These are phyloP conservation scores for Saccharomycopsis hybrid DNA, from an alignment of 1,139 yeast genomes.

Conservation along the genomic window DNA sequence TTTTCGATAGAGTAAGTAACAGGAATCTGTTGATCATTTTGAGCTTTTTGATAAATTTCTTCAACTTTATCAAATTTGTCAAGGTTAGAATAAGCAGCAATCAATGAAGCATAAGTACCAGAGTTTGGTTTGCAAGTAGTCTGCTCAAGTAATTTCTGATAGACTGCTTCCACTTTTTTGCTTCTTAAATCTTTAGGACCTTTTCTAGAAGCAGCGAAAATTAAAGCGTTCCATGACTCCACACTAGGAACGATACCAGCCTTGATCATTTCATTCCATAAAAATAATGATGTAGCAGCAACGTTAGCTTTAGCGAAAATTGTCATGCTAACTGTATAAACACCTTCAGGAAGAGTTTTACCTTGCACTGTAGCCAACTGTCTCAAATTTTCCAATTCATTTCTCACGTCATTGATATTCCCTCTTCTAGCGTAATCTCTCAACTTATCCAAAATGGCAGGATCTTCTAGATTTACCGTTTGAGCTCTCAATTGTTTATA, in stretches of 20 bases:
- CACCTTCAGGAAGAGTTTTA: constrained; percentile 25
- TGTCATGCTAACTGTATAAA: constrained; percentile 32
- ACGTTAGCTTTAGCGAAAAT: constrained; percentile 30
- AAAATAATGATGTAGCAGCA: constrained; percentile 29
- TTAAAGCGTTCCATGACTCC: constrained; percentile 40
- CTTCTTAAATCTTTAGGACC: constrained; percentile 27
- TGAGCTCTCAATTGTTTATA: constrained; percentile 26
- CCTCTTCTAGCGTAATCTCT: constrained; percentile 14
- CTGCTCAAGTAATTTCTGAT: constrained; percentile 26
- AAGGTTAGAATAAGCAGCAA: constrained; percentile 31
- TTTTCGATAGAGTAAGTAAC: constrained; percentile 23
- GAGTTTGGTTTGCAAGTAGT: constrained; percentile 34
- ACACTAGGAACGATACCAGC: constrained; percentile 30
- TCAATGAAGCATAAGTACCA: constrained; percentile 32
- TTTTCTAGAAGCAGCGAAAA: constrained; percentile 34
- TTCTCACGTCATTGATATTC: constrained; percentile 17
- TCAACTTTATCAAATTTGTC: constrained; percentile 28
- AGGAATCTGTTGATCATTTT: constrained; percentile 1
- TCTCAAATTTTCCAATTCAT: constrained; percentile 22
- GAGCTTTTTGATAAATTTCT: constrained; percentile 27
- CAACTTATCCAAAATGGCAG: constrained; percentile 19
- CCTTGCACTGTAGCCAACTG: constrained; percentile 8
- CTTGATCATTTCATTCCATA: constrained; percentile 36
- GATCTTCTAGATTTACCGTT: constrained; percentile 19
- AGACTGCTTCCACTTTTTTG: constrained; percentile 31